phyloP scores from a whole-genome alignment of 129 eudicot species.

The Escallonia herrerae region DNA sequence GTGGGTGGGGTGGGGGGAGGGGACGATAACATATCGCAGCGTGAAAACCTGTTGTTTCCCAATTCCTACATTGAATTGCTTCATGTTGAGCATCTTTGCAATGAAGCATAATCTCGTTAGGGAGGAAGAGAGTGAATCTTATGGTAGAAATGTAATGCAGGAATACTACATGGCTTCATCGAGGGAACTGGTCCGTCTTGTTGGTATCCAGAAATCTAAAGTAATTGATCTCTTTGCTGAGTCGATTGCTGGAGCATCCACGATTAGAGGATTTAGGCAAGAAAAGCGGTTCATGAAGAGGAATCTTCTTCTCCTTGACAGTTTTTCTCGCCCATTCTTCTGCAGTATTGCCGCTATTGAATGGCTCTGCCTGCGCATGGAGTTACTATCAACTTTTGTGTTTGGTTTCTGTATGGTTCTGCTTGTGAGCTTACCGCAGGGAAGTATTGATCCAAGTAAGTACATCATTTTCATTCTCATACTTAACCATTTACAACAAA shows the following conservation, averaged over 20 bases:
- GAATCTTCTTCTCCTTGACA: constrained; percentile 88
- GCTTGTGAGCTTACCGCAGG: constrained; percentile 93
- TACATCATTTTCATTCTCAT: constrained; percentile 7
- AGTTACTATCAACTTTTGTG: constrained; percentile 84
- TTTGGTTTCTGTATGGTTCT: constrained; percentile 86
- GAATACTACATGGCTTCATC: constrained; percentile 99
- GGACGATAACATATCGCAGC: too few relatives aligned
- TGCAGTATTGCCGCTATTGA: constrained; percentile 95
- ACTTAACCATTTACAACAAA: not conserved
- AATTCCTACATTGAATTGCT: not conserved
- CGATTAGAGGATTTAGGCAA: constrained; percentile 95
- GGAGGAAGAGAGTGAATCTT: constrained; percentile 1
- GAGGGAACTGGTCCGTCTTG: constrained; percentile 88
- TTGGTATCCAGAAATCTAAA: constrained; percentile 96
- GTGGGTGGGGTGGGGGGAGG: too few relatives aligned
- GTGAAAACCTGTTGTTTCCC: not conserved
- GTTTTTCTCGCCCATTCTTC: constrained; percentile 93
- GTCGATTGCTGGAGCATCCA: constrained; percentile 96
- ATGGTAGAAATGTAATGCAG: constrained; percentile 36
- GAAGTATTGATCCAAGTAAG: constrained; percentile 96
- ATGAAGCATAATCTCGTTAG: not conserved
- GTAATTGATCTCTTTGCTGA: constrained; percentile 87
- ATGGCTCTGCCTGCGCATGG: constrained; percentile 99
- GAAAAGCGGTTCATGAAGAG: constrained; percentile 96
- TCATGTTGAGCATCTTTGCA: not conserved